Percentiles rank a stretch among this genome's conserved stretches.
Evolutionary conservation across 139 green algal genomes (phyloP).

Genomic region (Raphidocelis subcapitata): DNA sequence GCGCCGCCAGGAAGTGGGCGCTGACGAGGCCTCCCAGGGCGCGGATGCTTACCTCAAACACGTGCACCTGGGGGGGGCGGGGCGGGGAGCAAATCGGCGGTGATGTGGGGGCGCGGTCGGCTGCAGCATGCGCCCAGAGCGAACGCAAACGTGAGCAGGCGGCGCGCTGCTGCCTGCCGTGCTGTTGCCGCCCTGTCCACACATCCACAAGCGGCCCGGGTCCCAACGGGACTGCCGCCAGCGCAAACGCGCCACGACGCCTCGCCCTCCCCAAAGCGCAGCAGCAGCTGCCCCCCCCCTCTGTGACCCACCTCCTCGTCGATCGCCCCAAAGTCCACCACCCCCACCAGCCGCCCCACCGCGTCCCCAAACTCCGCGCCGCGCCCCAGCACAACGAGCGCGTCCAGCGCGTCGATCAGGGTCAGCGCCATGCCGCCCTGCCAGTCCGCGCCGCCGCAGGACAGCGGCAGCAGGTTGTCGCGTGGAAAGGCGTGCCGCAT

Average conservation of each 20-base stretch:
- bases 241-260: too few species aligned
- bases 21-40: conserved; percentile 87
- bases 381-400: conserved; percentile 73
- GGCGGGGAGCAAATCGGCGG: background rate
- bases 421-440: conserved; percentile 85
- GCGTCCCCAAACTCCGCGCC: conserved; percentile 41
- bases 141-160: too few species aligned
- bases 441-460: conserved; percentile 70
- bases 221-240: too few species aligned
- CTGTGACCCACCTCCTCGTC: conserved; percentile 46
- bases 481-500: conserved; percentile 75
- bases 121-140: too few species aligned
- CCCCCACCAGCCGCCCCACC: conserved; percentile 41
- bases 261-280: too few species aligned
- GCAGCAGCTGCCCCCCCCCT: too few species aligned
- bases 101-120: too few species aligned
- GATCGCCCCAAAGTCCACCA: conserved; percentile 62
- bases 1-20: conserved; percentile 55
- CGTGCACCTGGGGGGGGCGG: conserved; percentile 44
- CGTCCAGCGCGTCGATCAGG: conserved; percentile 82
- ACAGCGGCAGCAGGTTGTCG: conserved; percentile 83
- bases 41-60: conserved; percentile 97
- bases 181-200: too few species aligned
- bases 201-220: too few species aligned
- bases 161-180: too few species aligned